These are phyloP conservation scores for Exidia glandulosa DNA, from an alignment of 768 basidiomycete species.

Conservation along the genomic window DNA sequence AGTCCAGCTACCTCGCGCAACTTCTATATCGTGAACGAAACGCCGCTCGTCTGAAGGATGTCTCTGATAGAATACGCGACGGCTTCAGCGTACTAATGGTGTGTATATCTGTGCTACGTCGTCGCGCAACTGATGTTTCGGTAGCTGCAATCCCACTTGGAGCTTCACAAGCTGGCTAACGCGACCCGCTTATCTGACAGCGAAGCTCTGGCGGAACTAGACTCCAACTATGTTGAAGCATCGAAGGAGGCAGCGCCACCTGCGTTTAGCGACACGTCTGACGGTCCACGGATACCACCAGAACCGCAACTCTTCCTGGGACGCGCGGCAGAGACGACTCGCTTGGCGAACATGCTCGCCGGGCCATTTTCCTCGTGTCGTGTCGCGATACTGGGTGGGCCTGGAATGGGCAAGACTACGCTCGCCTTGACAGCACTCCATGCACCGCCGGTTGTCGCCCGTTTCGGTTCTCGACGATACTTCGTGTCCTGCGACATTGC, in stretches of 20 bases:
- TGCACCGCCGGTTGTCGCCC: constrained; percentile 10
- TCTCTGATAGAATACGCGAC: background rate
- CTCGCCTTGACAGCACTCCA: constrained; percentile 24
- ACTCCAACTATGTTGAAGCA: no score
- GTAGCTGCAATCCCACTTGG: background rate
- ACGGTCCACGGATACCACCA: no score
- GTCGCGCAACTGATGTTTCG: background rate
- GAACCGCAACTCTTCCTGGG: no score
- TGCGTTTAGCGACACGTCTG: no score
- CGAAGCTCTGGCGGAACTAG: no score
- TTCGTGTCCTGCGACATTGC: constrained; percentile 23
- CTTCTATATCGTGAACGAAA: background rate
- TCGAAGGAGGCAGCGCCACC: no score
- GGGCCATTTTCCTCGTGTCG: no score
- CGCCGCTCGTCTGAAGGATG: background rate
- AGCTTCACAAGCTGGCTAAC: background rate
- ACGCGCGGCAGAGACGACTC: no score
- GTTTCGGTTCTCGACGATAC: constrained; percentile 16
- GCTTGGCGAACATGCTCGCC: no score
- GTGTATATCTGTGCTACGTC: no score
- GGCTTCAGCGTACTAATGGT: background rate
- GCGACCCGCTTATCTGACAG: no score
- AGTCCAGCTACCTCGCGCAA: background rate
- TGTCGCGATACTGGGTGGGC: constrained; percentile 14
- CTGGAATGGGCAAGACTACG: constrained; percentile 31